A percentile compares a stretch with the other conserved stretches of the same genome.
These are phyloP conservation scores for Candida pseudoviswanathii DNA, from an alignment of 1,139 yeast genomes.

Conservation along the genomic window DNA sequence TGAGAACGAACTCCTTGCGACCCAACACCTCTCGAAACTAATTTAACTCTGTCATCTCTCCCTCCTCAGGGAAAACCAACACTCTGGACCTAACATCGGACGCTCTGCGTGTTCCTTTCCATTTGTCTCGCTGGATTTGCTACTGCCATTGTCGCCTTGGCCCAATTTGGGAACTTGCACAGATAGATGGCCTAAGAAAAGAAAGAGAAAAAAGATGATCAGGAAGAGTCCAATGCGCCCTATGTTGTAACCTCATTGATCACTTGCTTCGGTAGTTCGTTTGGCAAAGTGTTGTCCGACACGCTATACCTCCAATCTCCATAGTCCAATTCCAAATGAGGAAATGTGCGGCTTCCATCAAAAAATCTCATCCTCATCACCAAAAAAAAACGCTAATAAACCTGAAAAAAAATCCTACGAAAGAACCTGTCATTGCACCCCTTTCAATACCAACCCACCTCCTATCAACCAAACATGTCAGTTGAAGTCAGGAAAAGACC, in stretches of 20 bases:
- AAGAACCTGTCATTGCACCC: too few relatives aligned
- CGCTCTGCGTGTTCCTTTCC: too few relatives aligned
- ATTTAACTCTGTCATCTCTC: slow-evolving; percentile 14
- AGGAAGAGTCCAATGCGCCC: too few relatives aligned
- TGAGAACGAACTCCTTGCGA: slow-evolving; percentile 18
- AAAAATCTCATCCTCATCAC: slow-evolving; percentile 5
- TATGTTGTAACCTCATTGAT: too few relatives aligned
- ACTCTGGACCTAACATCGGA: slow-evolving; percentile 28
- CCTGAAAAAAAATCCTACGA: background rate
- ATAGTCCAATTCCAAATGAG: background rate
- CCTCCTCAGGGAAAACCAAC: slow-evolving; percentile 25
- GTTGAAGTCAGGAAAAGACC: slow-evolving; percentile 17
- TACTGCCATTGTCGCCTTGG: too few relatives aligned
- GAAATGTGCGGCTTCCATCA: background rate
- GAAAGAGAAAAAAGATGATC: too few relatives aligned
- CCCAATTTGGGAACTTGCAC: too few relatives aligned
- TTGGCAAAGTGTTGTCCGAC: too few relatives aligned
- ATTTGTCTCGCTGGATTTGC: too few relatives aligned
- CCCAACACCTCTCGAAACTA: slow-evolving; percentile 19
- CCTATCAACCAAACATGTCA: slow-evolving; percentile 14
- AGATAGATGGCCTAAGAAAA: too few relatives aligned
- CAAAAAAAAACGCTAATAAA: background rate
- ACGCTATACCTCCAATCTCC: too few relatives aligned
- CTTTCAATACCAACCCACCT: background rate
- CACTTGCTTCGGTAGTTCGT: too few relatives aligned